Evolutionary conservation across 495 filamentous ascomycete genomes (phyloP).

Genomic region (Aspergillus avenaceus): DNA sequence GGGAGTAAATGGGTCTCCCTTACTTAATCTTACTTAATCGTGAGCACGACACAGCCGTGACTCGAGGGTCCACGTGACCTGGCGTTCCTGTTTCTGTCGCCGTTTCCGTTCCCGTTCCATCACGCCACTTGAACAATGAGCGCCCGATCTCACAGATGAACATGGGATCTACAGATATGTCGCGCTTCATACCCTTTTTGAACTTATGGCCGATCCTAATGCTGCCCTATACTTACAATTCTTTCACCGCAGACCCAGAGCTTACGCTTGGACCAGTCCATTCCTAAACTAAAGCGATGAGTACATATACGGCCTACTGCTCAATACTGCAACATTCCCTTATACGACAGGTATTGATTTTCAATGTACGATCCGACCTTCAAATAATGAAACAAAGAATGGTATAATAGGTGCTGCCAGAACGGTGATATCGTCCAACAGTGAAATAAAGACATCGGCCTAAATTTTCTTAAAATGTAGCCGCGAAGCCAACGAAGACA

Average conservation of each 20-base stretch:
- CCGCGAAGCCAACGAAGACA: constrained; percentile 36
- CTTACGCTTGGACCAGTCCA: no score
- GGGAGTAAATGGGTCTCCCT: constrained; percentile 24
- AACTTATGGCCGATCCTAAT: not conserved
- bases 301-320: not conserved
- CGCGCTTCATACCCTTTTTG: not conserved
- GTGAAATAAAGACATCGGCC: not conserved
- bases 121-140: not conserved
- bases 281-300: no score
- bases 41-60: no score
- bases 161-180: not conserved
- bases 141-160: not conserved
- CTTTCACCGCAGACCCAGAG: not conserved
- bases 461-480: constrained; percentile 31
- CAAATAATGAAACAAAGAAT: not conserved
- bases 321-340: not conserved
- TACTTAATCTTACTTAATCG: no score
- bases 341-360: not conserved
- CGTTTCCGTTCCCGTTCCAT: no score
- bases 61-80: not conserved
- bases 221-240: no score
- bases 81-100: no score
- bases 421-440: no score
- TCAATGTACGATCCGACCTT: not conserved
- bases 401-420: not conserved